Conservation (phyloP, 257 asterid genomes). For the Fraxinus quadrangulata region DNA sequence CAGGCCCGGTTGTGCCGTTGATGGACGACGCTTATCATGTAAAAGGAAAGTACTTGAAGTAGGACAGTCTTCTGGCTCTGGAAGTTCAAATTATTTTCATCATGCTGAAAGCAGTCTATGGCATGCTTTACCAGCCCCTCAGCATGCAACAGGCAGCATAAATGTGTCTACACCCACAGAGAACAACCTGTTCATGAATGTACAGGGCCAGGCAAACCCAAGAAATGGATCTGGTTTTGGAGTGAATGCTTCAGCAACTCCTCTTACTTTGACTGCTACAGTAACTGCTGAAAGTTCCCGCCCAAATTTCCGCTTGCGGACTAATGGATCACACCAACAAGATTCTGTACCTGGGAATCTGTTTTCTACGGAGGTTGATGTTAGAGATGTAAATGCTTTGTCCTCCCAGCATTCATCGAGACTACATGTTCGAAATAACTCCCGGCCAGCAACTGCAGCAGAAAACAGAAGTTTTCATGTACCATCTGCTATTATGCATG, state of each 20-base stretch:
- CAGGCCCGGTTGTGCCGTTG: constrained; percentile 51
- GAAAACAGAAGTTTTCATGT: constrained; percentile 41
- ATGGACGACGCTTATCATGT: constrained; percentile 60
- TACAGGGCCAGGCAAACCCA: constrained; percentile 52
- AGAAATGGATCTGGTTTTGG: constrained; percentile 65
- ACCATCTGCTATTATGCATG: constrained; percentile 35
- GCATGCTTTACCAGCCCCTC: constrained; percentile 41
- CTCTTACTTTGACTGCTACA: constrained; percentile 40
- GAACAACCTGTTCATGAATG: constrained; percentile 31
- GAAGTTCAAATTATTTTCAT: constrained; percentile 51
- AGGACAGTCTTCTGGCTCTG: constrained; percentile 73
- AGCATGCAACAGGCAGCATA: constrained; percentile 32
- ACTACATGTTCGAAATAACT: constrained; percentile 37
- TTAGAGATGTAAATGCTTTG: constrained; percentile 40
- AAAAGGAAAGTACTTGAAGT: constrained; percentile 71
- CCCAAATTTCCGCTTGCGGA: constrained; percentile 65
- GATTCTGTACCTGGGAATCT: constrained; percentile 36
- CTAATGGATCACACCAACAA: constrained; percentile 60
- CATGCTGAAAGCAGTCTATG: constrained; percentile 54
- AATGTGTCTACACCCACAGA: constrained; percentile 36
- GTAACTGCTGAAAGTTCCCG: constrained; percentile 47
- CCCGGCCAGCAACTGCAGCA: constrained; percentile 39
- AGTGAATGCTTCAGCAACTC: constrained; percentile 38
- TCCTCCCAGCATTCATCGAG: constrained; percentile 48
- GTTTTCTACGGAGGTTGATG: constrained; percentile 33